Evolutionary conservation across 768 basidiomycete species (phyloP).

Genomic region (Amanita phalloides): DNA sequence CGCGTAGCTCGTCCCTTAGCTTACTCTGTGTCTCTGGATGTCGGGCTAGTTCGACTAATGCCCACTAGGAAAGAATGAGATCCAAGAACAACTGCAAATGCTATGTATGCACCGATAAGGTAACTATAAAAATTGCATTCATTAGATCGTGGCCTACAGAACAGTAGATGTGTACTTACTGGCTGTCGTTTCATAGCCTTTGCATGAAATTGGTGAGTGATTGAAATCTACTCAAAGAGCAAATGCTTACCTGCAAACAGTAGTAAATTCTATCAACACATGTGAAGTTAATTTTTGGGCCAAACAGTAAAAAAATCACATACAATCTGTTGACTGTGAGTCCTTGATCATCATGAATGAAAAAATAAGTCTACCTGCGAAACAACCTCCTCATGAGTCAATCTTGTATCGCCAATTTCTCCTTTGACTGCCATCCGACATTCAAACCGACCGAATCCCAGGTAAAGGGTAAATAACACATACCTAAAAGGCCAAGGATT

Average conservation of each 20-base stretch:
- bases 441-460: background rate
- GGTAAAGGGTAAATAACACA: background rate
- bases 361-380: constrained; percentile 18
- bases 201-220: constrained; percentile 2
- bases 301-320: background rate
- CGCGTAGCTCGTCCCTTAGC: constrained; percentile 11
- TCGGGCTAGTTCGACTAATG: constrained; percentile 13
- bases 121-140: background rate
- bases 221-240: background rate
- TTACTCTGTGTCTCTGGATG: constrained; percentile 10
- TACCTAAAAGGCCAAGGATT: constrained; percentile 27
- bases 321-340: constrained; percentile 5
- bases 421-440: constrained; percentile 20
- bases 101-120: background rate
- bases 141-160: background rate
- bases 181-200: constrained; percentile 46
- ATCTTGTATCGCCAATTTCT: constrained; percentile 18
- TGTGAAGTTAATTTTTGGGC: background rate
- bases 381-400: constrained; percentile 26
- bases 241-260: constrained; percentile 23
- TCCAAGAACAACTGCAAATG: background rate
- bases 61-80: constrained; percentile 10
- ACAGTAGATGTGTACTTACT: constrained; percentile 17
- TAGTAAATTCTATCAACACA: constrained; percentile 19
- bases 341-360: background rate